Percentiles rank a stretch among this genome's conserved stretches.
Conservation (phyloP, 106 monocot species). For the Allium fistulosum region DNA sequence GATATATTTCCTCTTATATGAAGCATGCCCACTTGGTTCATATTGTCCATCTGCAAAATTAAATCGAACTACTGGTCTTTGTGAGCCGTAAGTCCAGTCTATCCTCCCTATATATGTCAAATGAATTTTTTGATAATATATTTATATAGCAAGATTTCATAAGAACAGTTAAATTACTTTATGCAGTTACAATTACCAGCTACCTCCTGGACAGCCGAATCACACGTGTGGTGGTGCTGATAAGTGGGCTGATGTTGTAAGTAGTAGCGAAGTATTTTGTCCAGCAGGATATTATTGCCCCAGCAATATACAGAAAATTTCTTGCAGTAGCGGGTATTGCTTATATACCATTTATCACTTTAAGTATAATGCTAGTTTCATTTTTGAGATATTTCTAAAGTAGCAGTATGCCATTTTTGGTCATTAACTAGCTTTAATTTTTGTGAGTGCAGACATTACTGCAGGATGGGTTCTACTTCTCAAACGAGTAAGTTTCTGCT, state of each 20-base stretch:
- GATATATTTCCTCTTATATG: conserved; percentile 8
- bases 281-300: conserved; percentile 58
- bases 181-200: conserved; percentile 53
- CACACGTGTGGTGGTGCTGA: conserved; percentile 59
- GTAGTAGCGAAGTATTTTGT: conserved; percentile 40
- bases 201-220: conserved; percentile 33
- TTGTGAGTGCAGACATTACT: conserved; percentile 42
- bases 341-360: conserved; percentile 6
- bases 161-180: background rate
- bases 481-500: conserved; percentile 24
- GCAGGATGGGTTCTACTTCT: conserved; percentile 46
- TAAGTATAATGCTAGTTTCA: background rate
- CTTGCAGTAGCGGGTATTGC: conserved; percentile 50
- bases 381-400: background rate
- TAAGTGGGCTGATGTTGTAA: conserved; percentile 49
- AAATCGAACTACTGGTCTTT: conserved; percentile 40
- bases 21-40: conserved; percentile 68
- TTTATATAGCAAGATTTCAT: too few species aligned
- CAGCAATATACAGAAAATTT: conserved; percentile 30
- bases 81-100: conserved; percentile 63
- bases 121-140: too few species aligned
- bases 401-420: background rate
- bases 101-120: background rate
- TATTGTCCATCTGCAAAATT: conserved; percentile 46
- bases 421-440: conserved; percentile 1